Evolutionary conservation across 1,284 basidiomycete species (phyloP).

Genomic region (Puccinia coronata): DNA sequence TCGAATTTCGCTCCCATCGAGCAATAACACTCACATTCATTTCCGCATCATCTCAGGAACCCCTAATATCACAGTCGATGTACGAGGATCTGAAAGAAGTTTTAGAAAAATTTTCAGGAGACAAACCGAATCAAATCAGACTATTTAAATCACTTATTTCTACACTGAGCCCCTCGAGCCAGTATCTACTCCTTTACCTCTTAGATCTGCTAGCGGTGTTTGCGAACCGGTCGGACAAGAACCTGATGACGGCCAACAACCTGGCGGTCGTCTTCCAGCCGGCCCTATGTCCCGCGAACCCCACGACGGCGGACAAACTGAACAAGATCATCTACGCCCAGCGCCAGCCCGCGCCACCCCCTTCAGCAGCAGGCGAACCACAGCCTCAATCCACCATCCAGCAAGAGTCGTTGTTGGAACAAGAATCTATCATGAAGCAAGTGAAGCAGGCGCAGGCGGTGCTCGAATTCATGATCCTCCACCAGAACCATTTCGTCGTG

Average conservation of each 20-base stretch:
- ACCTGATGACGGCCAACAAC: slow-evolving; percentile 92
- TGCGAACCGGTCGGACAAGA: slow-evolving; percentile 83
- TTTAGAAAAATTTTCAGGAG: slow-evolving; percentile 8
- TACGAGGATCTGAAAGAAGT: slow-evolving; percentile 28
- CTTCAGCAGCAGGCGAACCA: not conserved
- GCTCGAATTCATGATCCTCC: slow-evolving; percentile 41
- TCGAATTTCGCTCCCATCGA: slow-evolving; percentile 47
- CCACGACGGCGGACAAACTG: slow-evolving; percentile 16
- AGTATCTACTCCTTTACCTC: slow-evolving; percentile 92
- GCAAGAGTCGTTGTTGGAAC: slow-evolving; percentile 40
- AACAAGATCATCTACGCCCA: slow-evolving; percentile 44
- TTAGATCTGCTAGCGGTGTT: slow-evolving; percentile 94
- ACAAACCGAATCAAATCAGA: slow-evolving; percentile 34
- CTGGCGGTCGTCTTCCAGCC: slow-evolving; percentile 93
- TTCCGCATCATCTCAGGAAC: slow-evolving; percentile 52
- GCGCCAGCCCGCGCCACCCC: not conserved
- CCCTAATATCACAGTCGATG: slow-evolving; percentile 54
- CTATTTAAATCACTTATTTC: slow-evolving; percentile 80
- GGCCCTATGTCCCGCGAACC: slow-evolving; percentile 63
- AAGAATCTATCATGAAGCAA: slow-evolving; percentile 40
- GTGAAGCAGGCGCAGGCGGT: slow-evolving; percentile 46
- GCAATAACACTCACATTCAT: not conserved
- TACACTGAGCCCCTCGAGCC: slow-evolving; percentile 80
- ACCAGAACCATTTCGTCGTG: slow-evolving; percentile 48
- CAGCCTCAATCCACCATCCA: slow-evolving; percentile 19